Base-by-base conservation (phyloP, 2,329 filamentous ascomycete genomes). In the Pseudogymnoascus destructans region DNA sequence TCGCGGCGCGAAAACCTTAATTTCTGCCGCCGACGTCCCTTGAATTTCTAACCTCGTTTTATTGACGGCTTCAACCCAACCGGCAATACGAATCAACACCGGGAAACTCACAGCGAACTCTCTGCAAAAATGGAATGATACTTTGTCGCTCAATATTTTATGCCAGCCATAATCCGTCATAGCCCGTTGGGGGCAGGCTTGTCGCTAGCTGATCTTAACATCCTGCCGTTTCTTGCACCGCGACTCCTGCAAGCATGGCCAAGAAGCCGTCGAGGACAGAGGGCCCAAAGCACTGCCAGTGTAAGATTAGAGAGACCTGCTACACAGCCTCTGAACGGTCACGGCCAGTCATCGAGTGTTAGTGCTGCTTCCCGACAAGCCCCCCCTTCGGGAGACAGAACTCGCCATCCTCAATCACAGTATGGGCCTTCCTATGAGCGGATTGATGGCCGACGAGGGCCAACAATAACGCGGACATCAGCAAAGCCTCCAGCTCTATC, bases 221-320 rank as follows among this genome's bases (percentile, higher is more conserved):
- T 69, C 13, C 63, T 69, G 23, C 67, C 65, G 11, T 70, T 68
- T 58, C 63, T 69, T 21, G 66, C 67, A 23, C 68, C 68, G 38
- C 60, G 68, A 64, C 63, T 67, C 19, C 68, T 69, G 40, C 58
- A 64, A 59, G 63, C 66, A 68, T 70, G 68, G 67, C 66, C 68
- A 35, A 36, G 46, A 52, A 32, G 46, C 46, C 46, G 15, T 19
- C 46, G 46, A 19, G 46, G 46, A 11, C 46, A 30, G 46, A 52
- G 46, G 46, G 17, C 25, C n/a, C 46, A 52, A 30, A 52, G 46
- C 15, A 52, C 46, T 52, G 25, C 15, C 46, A 52, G 25, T 52
- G 25, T 19, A 52, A 30, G 25, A 52, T 5, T 52, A 13, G 25
- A 52, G n/a, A 32, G 25, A 17, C 25, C 46, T 13, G 3, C 6